Evolutionary conservation across 2,329 filamentous ascomycete species (phyloP).

Genomic region (Colletotrichum somersetense): DNA sequence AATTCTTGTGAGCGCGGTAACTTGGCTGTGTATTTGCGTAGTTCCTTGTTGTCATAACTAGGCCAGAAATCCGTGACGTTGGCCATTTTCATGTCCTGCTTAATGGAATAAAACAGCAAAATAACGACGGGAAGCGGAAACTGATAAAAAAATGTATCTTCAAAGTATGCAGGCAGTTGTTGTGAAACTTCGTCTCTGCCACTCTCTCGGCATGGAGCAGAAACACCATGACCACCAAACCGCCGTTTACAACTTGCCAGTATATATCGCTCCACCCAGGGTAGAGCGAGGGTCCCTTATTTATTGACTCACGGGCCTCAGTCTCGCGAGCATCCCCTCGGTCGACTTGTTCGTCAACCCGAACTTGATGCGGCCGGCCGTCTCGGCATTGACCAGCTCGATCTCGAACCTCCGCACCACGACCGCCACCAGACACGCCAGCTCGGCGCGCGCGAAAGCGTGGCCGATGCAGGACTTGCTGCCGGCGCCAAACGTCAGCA

Average conservation of each 20-base stretch:
- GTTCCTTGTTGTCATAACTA: too few species aligned
- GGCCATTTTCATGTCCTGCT: too few species aligned
- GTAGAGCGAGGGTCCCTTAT: neutral
- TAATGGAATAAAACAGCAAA: too few species aligned
- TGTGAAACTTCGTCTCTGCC: too few species aligned
- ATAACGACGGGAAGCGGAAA: too few species aligned
- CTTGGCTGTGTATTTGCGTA: too few species aligned
- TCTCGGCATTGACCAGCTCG: conserved; percentile 1
- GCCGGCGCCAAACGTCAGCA: neutral
- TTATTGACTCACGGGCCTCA: conserved; percentile 1
- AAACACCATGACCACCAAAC: neutral
- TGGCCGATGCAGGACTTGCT: conserved; percentile 48
- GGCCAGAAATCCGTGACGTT: too few species aligned
- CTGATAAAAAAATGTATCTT: neutral
- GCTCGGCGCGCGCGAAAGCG: conserved; percentile 45
- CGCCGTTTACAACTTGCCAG: neutral
- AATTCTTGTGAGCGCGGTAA: too few species aligned
- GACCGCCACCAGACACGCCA: conserved; percentile 43
- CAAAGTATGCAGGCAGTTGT: neutral
- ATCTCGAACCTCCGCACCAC: neutral
- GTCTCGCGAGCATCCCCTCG: conserved; percentile 5
- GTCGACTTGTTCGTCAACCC: neutral
- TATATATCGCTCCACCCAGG: neutral
- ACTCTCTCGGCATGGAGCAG: neutral
- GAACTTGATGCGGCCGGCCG: conserved; percentile 41